Evolutionary conservation across 164 flowering plant genomes (phyloP), one percentile per base, ranked within the genome.

Genomic region (Warburgia ugandensis): DNA sequence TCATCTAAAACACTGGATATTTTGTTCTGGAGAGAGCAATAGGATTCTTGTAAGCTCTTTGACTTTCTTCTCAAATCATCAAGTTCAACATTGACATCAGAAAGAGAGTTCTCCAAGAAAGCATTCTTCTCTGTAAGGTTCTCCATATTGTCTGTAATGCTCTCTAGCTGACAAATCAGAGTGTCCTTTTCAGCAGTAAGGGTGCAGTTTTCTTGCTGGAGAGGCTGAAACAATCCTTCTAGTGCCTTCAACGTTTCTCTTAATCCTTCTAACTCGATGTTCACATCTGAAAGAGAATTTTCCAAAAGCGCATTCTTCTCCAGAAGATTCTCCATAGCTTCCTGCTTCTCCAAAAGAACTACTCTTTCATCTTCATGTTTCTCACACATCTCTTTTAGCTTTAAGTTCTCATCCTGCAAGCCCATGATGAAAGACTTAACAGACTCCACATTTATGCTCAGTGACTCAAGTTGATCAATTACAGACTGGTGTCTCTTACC

Each of bases 41-140:
- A 81, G 39, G 74, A 70, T 52, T 83, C 88, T 59, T 84, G 92
- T 38, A 85, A 68, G 56, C 74, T 67, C 70, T 75, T 81, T 29
- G 83, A 77, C 54, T 71, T 77, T 28, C 36, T 64, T 54, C 80
- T 73, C 60, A 75, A 58, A 32, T 78, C 73, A 68, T 80, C 85
- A 29, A 83, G 75, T 73, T 92, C 90, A 57, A 54, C 50, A 62
- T 70, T 78, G 44, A 79, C 84, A 66, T 61, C 68, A 46, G 67
- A 72, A 2, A 92, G 73, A 29, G 86, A 76, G 54, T 58, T 75
- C 61, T 92, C 94, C 59, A 87, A 73, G 27, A 56, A 46, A 23
- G 65, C 43, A 58, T 78, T 84, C 65, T 71, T 79, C 69, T 75
- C 86, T 43, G 74, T 41, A 53, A 84, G 81, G 44, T 72, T 77